phyloP scores from a whole-genome alignment of 2,329 filamentous ascomycete species.

The Zymoseptoria pseudotritici region DNA sequence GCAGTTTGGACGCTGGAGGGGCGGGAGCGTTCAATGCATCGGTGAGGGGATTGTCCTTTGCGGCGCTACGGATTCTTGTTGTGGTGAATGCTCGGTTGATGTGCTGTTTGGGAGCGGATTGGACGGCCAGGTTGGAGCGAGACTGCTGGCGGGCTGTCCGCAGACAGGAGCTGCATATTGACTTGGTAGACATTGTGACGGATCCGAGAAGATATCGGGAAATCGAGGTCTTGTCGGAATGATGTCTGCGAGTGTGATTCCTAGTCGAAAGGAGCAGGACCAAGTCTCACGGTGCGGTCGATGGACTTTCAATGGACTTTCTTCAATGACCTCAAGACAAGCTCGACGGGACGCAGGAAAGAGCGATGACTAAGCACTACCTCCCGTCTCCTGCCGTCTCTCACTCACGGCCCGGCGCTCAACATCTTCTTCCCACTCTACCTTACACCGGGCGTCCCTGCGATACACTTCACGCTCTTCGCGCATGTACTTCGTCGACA shows the following conservation, averaged over 20 bases:
- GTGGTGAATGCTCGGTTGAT: slow-evolving; percentile 1
- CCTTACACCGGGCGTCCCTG: no score
- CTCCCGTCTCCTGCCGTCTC: no score
- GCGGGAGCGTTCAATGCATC: slow-evolving; percentile 5
- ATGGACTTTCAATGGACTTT: not conserved
- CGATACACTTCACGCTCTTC: no score
- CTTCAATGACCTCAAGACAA: not conserved
- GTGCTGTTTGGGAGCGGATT: not conserved
- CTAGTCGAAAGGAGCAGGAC: no score
- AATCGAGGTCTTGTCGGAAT: not conserved
- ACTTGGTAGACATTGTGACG: slow-evolving; percentile 18
- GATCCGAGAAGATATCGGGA: not conserved
- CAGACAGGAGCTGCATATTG: slow-evolving; percentile 17
- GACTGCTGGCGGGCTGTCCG: slow-evolving; percentile 16
- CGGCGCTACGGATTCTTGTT: slow-evolving; percentile 2
- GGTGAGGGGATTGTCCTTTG: not conserved
- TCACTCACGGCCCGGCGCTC: no score
- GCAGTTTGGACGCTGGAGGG: slow-evolving; percentile 8
- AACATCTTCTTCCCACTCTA: no score
- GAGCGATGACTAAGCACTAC: not conserved
- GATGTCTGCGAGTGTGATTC: not conserved
- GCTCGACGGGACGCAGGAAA: not conserved
- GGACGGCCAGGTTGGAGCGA: not conserved
- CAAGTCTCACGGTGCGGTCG: not conserved
- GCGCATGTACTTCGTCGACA: no score